Evolutionary conservation across 331 rosid genomes (phyloP), one percentile per base, ranked within the genome.

Genomic region (Ulmus americana): DNA sequence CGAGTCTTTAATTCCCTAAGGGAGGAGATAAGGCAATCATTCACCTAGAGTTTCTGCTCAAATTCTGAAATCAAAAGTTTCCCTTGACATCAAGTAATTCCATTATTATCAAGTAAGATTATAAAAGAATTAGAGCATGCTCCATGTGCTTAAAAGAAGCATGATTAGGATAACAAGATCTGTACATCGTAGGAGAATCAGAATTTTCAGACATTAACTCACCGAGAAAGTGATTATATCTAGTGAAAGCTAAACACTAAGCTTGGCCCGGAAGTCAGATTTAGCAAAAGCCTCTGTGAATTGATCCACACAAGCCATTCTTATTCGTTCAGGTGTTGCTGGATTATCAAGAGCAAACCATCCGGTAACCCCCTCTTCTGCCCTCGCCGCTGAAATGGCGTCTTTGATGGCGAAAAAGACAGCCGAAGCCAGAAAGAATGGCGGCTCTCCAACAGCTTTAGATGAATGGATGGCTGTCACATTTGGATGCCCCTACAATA

Each of bases 371-470:
- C 90, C 95, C 42, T 43, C 77, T 67, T 89, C 98, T 46, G 70
- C 79, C 76, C 97, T 85, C 14, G 95, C 95, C 15, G 91, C 94
- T 43, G 8, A 73, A 48, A 92, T 79, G 60, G 98, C 91, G 49
- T 92, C 97, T 71, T 85, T 92, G 79, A 89, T 86, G 46, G 95
- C 97, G 12, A 92, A 92, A 46, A 92, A 72, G 69, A 73, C 95
- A 0, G 86, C 75, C 1, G 97, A 83, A 57, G 98, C 95, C 70
- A 89, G 76, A 78, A 92, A 92, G 86, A 92, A 92, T 20, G 98
- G 98, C 43, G 98, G 95, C 85, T 92, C 97, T 5, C 98, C 97
- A 68, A 89, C 98, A 5, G 95, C 98, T 84, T 92, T 92, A 9
- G 95, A 92, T 52, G 97, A 92, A 79, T 89, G 97, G 68, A 92